Conservation (phyloP, 306 rosid genomes). For the Lotus japonicus region DNA sequence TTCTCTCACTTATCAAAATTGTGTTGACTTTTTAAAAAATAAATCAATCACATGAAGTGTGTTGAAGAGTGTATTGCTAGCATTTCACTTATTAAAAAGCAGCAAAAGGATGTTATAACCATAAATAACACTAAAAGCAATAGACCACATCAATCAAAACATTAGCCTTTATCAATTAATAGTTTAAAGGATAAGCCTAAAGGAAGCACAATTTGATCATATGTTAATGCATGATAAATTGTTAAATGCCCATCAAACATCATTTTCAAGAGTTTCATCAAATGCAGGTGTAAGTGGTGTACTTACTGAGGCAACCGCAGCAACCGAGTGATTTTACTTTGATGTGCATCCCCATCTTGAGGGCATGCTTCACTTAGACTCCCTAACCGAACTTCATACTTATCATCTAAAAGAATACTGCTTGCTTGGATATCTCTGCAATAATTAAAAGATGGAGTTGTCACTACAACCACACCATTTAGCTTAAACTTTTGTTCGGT, state of each 20-base stretch:
- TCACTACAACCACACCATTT: constrained; percentile 6
- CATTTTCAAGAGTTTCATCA: neutral
- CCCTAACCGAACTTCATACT: constrained; percentile 84
- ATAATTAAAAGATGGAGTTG: constrained; percentile 17
- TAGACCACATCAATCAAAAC: too few species aligned
- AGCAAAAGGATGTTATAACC: too few species aligned
- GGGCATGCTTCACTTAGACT: constrained; percentile 61
- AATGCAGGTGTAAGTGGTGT: too few species aligned
- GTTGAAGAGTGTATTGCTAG: too few species aligned
- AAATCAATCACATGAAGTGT: too few species aligned
- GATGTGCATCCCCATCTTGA: constrained; percentile 83
- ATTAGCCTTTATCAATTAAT: too few species aligned
- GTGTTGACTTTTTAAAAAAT: too few species aligned
- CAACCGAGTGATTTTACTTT: constrained; percentile 58
- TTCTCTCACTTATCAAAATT: too few species aligned
- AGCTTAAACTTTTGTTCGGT: neutral
- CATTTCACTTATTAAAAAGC: too few species aligned
- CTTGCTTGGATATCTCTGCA: constrained; percentile 84
- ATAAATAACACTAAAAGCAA: too few species aligned
- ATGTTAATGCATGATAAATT: too few species aligned
- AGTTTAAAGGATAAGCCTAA: neutral
- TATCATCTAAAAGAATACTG: constrained; percentile 84
- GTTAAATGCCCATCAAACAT: neutral
- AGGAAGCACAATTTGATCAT: constrained; percentile 9
- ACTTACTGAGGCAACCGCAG: constrained; percentile 39